Percentiles rank a stretch among this genome's conserved stretches.
These are phyloP conservation scores for Sedum album DNA, from an alignment of 164 flowering plant species.

Conservation along the genomic window DNA sequence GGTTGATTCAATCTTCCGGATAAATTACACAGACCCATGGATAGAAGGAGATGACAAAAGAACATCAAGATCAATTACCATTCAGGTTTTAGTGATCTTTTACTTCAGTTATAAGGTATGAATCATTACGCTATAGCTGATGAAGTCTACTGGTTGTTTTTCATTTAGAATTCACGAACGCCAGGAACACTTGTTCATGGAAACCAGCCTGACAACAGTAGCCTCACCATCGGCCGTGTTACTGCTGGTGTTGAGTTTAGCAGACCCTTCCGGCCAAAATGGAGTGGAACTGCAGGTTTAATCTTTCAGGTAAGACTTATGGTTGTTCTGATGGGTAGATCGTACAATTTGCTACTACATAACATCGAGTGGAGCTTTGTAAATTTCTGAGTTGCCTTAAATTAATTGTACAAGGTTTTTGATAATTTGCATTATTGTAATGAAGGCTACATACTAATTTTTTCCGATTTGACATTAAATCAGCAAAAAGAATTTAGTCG, in stretches of 20 bases:
- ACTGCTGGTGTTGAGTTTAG: conserved; percentile 89
- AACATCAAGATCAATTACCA: conserved; percentile 81
- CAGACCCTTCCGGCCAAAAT: conserved; percentile 85
- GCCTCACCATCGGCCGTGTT: conserved; percentile 67
- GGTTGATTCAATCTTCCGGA: conserved; percentile 79
- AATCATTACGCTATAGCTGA: background rate
- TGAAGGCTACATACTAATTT: background rate
- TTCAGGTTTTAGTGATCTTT: conserved; percentile 48
- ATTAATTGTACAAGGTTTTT: background rate
- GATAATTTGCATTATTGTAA: background rate
- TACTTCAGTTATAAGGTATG: background rate
- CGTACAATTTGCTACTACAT: background rate
- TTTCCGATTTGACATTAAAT: background rate
- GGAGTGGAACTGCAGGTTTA: conserved; percentile 93
- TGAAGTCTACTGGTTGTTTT: background rate
- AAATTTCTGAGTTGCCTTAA: background rate
- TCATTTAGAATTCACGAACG: conserved; percentile 73
- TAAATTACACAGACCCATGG: conserved; percentile 96
- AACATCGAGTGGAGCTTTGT: background rate
- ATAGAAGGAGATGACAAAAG: conserved; percentile 98
- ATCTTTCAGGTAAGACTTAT: conserved; percentile 62
- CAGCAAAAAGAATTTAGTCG: background rate
- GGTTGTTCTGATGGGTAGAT: background rate
- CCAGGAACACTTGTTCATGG: conserved; percentile 93
- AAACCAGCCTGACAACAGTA: conserved; percentile 50